Evolutionary conservation across 179 eudicot genomes (phyloP).

Genomic region (Corrigiola litoralis): DNA sequence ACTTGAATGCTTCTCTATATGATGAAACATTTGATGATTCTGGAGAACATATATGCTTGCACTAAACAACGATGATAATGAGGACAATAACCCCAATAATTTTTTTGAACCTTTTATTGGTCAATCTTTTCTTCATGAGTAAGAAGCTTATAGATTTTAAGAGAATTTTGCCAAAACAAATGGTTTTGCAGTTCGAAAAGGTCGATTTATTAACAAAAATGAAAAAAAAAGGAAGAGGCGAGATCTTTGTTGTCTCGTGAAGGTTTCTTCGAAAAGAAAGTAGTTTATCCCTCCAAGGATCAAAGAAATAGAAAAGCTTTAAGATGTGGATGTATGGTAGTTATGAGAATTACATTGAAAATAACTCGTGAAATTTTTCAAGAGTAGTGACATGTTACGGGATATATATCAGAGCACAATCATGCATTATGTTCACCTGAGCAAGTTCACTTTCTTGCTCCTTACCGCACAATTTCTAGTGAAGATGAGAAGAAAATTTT

Average conservation of each 20-base stretch:
- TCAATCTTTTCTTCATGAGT: constrained; percentile 3
- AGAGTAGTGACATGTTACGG: constrained; percentile 7
- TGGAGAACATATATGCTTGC: too few relatives aligned
- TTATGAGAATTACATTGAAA: not conserved
- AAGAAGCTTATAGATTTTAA: constrained; percentile 4
- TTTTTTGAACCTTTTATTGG: too few relatives aligned
- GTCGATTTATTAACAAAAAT: not conserved
- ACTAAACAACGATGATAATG: too few relatives aligned
- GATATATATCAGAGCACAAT: not conserved
- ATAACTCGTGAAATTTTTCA: constrained; percentile 1
- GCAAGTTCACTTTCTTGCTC: not conserved
- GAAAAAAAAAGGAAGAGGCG: not conserved
- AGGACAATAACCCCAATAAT: too few relatives aligned
- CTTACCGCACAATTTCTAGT: constrained; percentile 8
- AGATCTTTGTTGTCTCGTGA: constrained; percentile 9
- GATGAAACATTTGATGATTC: too few relatives aligned
- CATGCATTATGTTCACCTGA: not conserved
- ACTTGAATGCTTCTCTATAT: too few relatives aligned
- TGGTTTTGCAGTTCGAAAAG: constrained; percentile 9
- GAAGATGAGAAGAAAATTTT: constrained; percentile 3
- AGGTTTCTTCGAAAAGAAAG: not conserved
- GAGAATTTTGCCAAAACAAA: constrained; percentile 1
- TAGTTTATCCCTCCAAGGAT: constrained; percentile 2
- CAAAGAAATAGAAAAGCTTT: constrained; percentile 1
- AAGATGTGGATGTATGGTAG: constrained; percentile 9